Percentiles rank a stretch among this genome's conserved stretches.
Evolutionary conservation across 164 flowering plant species (phyloP).

Genomic region (Euptelea pleiosperma): DNA sequence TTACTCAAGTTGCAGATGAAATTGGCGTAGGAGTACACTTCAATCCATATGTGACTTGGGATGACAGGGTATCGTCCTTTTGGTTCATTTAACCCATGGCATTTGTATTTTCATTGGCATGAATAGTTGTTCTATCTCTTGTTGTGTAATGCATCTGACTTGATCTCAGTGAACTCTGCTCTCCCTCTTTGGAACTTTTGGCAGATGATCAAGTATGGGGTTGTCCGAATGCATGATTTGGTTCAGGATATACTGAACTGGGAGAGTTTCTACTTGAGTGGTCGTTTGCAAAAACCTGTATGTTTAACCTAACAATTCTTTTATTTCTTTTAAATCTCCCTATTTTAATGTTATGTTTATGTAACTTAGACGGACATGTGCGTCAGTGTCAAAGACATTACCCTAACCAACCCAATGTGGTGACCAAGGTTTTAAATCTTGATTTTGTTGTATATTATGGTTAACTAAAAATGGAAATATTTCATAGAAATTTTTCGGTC

Average conservation of each 20-base stretch:
- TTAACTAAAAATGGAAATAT: no score
- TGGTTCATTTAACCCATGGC: not conserved
- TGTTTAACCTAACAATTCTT: constrained; percentile 20
- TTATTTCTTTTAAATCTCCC: not conserved
- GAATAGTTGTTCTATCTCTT: no score
- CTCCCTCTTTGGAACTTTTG: constrained; percentile 1
- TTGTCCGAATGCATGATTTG: constrained; percentile 84
- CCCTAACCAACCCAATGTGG: no score
- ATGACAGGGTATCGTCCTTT: constrained; percentile 47
- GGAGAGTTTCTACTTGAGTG: constrained; percentile 84
- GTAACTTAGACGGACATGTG: no score
- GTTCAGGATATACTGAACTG: constrained; percentile 68
- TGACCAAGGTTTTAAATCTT: no score
- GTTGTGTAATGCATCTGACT: not conserved
- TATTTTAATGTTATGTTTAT: not conserved
- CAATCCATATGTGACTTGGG: constrained; percentile 74
- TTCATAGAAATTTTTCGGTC: no score
- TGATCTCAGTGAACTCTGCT: not conserved
- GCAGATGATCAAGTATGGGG: constrained; percentile 88
- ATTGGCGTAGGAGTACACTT: constrained; percentile 95
- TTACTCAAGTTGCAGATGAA: constrained; percentile 64
- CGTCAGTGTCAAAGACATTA: no score
- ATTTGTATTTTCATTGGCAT: no score
- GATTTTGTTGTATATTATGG: no score
- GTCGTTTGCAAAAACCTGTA: constrained; percentile 95